A percentile compares a stretch with the other conserved stretches of the same genome.
phyloP scores from a whole-genome alignment of 192 early-diverging fungal genomes.

The Coemansia sp. region DNA sequence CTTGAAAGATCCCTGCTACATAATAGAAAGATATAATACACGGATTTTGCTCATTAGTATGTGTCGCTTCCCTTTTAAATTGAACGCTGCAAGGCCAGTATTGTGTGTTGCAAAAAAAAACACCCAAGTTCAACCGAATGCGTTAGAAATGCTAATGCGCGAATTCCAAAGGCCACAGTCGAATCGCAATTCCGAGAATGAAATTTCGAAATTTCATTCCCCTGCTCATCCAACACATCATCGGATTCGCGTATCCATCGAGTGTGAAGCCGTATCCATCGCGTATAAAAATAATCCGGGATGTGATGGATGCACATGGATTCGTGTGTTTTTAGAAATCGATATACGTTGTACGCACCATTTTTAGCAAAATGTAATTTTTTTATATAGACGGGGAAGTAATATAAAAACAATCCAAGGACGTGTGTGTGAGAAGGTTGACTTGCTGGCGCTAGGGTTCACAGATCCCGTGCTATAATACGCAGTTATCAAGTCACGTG shows the following conservation, averaged over 20 bases:
- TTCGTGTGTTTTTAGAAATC: background rate
- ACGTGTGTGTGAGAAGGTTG: constrained; percentile 1
- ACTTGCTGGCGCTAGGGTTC: background rate
- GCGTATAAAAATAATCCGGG: background rate
- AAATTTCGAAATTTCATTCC: background rate
- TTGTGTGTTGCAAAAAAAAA: background rate
- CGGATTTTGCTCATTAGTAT: background rate
- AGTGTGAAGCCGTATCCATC: background rate
- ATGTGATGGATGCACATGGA: constrained; percentile 11
- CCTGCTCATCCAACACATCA: background rate
- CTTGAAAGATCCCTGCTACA: constrained; percentile 70
- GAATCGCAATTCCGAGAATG: background rate
- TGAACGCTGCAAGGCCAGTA: too few relatives aligned
- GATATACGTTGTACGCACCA: constrained; percentile 21
- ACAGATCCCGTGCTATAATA: background rate
- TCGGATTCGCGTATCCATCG: constrained; percentile 1
- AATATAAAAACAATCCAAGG: constrained; percentile 6
- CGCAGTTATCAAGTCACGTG: background rate
- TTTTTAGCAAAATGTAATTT: constrained; percentile 17
- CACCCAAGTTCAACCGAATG: background rate
- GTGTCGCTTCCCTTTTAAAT: background rate
- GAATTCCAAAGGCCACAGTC: background rate
- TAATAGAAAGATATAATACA: background rate
- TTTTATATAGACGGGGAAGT: constrained; percentile 4
- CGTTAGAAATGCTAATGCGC: background rate